Conservation (phyloP, 2,329 filamentous ascomycete genomes). For the Penicillium sp. region DNA sequence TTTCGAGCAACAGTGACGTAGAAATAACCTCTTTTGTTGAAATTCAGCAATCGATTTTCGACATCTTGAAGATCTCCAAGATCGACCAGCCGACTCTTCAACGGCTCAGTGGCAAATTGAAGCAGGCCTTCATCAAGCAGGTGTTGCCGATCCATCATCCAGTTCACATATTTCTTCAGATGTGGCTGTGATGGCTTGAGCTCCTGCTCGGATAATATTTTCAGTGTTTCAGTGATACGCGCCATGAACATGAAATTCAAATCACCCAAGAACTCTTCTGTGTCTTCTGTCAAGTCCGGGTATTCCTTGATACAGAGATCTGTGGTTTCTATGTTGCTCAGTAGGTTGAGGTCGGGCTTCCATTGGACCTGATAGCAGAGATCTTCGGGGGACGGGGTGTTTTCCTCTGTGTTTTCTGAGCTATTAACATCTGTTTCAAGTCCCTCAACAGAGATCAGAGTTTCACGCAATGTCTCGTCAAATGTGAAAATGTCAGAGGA, state of each 20-base stretch:
- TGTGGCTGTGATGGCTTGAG: neutral
- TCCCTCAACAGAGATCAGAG: neutral
- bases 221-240: neutral
- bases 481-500: neutral
- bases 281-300: neutral
- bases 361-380: constrained; percentile 5
- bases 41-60: neutral
- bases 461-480: neutral
- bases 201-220: neutral
- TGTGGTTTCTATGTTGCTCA: neutral
- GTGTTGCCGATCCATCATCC: neutral
- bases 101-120: too few species aligned
- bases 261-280: neutral
- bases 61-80: neutral
- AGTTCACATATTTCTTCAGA: constrained; percentile 10
- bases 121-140: too few species aligned
- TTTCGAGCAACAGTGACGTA: neutral
- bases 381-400: neutral
- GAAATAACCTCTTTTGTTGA: neutral
- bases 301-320: neutral
- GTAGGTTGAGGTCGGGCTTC: constrained; percentile 10
- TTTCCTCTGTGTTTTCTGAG: neutral
- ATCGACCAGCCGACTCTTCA: neutral
- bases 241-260: neutral
- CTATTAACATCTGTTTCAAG: neutral